These are phyloP conservation scores for Cruciata laevipes DNA, from an alignment of 257 asterid genomes.

Conservation along the genomic window DNA sequence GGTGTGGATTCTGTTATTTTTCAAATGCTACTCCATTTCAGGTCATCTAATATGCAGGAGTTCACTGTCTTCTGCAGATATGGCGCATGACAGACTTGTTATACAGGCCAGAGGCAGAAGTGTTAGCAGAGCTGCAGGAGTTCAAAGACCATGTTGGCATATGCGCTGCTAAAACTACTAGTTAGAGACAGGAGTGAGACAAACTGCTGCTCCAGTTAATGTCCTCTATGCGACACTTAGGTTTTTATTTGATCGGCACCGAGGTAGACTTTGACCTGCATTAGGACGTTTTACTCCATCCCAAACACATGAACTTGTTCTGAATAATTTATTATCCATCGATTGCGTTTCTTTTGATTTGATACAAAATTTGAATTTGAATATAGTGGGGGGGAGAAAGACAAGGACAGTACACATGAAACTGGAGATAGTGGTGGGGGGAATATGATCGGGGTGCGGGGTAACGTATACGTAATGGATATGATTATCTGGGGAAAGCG, in stretches of 20 bases:
- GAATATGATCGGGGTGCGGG: neutral
- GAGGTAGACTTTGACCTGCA: no score
- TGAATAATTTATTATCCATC: no score
- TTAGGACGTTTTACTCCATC: neutral
- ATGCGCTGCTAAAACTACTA: conserved; percentile 48
- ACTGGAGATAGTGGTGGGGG: neutral
- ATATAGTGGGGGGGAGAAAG: neutral
- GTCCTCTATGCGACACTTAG: neutral
- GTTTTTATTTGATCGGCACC: neutral
- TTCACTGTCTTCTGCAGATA: conserved; percentile 41
- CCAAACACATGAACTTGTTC: neutral
- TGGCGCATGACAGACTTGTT: conserved; percentile 94
- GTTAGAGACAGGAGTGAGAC: conserved; percentile 6
- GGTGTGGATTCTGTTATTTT: conserved; percentile 2
- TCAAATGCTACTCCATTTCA: neutral
- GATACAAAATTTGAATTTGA: no score
- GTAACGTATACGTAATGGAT: neutral
- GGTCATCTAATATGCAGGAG: conserved; percentile 5
- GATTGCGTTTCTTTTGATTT: neutral
- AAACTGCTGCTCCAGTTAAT: neutral
- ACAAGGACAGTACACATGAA: neutral
- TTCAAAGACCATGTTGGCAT: conserved; percentile 81
- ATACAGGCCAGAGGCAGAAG: conserved; percentile 83
- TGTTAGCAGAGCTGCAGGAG: conserved; percentile 67
- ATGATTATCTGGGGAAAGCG: neutral